These are phyloP conservation scores for Omphalotus olearius DNA, from an alignment of 1,284 basidiomycete genomes.

Conservation along the genomic window DNA sequence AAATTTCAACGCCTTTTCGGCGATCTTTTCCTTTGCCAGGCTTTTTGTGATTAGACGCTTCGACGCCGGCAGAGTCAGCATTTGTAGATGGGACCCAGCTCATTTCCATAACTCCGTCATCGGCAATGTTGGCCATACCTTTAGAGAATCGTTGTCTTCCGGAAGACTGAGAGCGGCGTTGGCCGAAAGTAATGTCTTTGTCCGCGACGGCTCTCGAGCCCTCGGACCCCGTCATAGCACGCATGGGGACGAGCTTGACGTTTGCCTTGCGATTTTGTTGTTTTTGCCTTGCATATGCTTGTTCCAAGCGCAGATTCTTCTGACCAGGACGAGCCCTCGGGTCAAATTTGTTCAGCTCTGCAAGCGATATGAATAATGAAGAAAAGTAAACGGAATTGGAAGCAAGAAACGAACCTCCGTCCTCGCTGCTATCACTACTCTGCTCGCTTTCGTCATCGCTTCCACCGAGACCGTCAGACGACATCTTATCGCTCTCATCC, in stretches of 20 bases:
- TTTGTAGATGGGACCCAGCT: conserved; percentile 54
- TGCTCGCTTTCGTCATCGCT: conserved; percentile 43
- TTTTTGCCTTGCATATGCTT: conserved; percentile 38
- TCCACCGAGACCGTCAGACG: conserved; percentile 62
- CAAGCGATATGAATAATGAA: conserved; percentile 18
- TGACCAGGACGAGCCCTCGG: conserved; percentile 39
- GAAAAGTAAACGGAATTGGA: not conserved
- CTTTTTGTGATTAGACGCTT: conserved; percentile 29
- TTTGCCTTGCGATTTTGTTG: conserved; percentile 39
- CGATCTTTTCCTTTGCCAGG: conserved; percentile 32
- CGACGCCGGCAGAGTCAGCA: conserved; percentile 21
- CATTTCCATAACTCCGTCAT: conserved; percentile 60
- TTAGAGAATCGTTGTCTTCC: conserved; percentile 10
- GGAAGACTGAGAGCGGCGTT: conserved; percentile 35
- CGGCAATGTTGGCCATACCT: conserved; percentile 19
- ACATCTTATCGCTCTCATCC: conserved; percentile 80
- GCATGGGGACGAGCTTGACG: conserved; percentile 60
- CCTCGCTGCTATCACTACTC: conserved; percentile 46
- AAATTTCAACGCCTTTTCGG: conserved; percentile 69
- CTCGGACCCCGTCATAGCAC: conserved; percentile 35
- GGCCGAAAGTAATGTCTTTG: conserved; percentile 64
- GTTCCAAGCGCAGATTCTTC: conserved; percentile 40
- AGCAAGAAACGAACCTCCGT: conserved; percentile 31
- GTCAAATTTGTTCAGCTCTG: conserved; percentile 46
- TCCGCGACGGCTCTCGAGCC: conserved; percentile 28